Conservation (phyloP, 179 eudicot species). For the Silene noctiflora region DNA sequence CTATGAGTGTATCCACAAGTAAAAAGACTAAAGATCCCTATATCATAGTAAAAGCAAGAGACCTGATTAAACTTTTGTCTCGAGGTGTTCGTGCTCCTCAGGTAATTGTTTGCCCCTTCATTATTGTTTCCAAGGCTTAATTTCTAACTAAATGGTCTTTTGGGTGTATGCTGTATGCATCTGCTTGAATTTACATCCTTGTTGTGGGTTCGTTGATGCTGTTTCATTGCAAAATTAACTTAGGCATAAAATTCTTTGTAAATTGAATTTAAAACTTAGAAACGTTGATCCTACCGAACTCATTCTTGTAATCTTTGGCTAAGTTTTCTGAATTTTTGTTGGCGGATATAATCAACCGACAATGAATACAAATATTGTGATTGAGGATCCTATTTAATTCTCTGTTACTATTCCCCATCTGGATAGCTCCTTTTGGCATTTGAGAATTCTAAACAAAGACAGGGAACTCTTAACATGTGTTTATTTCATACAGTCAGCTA, state of each 20-base stretch:
- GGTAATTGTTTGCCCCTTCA: constrained; percentile 36
- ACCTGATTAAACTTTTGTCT: constrained; percentile 77
- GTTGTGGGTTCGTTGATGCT: background rate
- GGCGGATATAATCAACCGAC: background rate
- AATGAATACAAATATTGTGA: no score
- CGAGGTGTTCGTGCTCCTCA: constrained; percentile 96
- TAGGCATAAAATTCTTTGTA: no score
- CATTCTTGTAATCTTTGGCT: background rate
- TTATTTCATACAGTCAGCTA: no score
- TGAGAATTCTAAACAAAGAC: background rate
- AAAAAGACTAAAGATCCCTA: constrained; percentile 87
- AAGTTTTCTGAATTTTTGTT: background rate
- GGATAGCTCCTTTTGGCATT: background rate
- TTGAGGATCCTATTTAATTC: background rate
- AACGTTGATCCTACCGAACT: background rate
- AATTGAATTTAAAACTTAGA: no score
- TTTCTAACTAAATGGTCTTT: background rate
- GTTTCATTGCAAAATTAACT: no score
- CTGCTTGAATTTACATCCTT: background rate
- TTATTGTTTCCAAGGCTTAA: background rate
- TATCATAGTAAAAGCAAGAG: constrained; percentile 84
- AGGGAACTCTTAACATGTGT: background rate
- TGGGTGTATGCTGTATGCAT: background rate
- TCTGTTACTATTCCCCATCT: background rate
- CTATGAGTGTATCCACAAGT: constrained; percentile 85